phyloP scores from a whole-genome alignment of 192 early-diverging fungal genomes.

The Tieghemiomyces parasiticus region DNA sequence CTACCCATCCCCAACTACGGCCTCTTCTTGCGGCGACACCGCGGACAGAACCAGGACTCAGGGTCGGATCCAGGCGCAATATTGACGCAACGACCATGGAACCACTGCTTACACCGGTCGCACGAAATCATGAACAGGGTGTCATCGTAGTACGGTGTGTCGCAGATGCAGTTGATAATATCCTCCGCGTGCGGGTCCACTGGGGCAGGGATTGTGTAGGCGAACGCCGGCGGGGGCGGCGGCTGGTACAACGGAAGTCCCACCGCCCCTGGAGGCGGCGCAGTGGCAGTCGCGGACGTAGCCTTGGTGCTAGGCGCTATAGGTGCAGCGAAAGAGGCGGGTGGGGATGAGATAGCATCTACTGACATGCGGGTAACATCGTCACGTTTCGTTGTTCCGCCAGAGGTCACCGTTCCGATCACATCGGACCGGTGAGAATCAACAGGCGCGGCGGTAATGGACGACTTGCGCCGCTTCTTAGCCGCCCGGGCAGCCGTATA shows the following conservation, averaged over 20 bases:
- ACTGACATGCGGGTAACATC: not conserved
- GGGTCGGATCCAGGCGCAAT: slow-evolving; percentile 25
- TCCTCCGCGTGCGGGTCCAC: slow-evolving; percentile 14
- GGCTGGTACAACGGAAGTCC: not conserved
- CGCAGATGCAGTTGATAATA: slow-evolving; percentile 38
- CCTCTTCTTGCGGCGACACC: slow-evolving; percentile 24
- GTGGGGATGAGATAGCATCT: not conserved
- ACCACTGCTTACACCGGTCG: slow-evolving; percentile 42
- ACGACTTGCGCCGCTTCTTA: slow-evolving; percentile 5
- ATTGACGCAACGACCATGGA: slow-evolving; percentile 40
- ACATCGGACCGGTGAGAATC: no score
- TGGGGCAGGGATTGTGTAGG: not conserved
- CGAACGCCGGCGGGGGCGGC: not conserved
- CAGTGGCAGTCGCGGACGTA: not conserved
- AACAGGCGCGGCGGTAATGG: not conserved
- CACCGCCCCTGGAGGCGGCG: not conserved
- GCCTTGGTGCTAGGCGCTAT: not conserved
- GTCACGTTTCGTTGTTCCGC: not conserved
- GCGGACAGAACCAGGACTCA: slow-evolving; percentile 31
- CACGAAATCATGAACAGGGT: slow-evolving; percentile 49
- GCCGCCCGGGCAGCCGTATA: not conserved
- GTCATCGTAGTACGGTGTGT: slow-evolving; percentile 38
- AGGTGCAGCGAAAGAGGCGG: not conserved
- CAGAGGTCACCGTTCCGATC: not conserved
- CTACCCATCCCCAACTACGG: no score